Conservation (phyloP, 1,284 basidiomycete species). For the Hemileia vastatrix region DNA sequence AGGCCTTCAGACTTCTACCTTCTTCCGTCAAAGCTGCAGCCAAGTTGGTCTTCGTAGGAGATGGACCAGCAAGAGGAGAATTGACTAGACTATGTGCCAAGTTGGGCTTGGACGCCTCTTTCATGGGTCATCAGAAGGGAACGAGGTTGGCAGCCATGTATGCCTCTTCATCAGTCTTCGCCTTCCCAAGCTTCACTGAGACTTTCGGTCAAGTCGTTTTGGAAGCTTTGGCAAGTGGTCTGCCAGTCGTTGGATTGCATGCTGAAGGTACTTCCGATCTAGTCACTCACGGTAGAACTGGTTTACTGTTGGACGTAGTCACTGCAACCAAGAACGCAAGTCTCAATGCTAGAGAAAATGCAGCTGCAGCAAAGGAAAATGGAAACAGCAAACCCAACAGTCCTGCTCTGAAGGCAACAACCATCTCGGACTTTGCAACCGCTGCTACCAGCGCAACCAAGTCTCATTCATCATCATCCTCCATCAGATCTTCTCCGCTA, state of each 20-base stretch:
- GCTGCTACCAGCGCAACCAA: too few relatives aligned
- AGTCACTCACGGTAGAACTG: conserved; percentile 49
- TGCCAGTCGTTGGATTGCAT: conserved; percentile 53
- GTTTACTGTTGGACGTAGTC: conserved; percentile 39
- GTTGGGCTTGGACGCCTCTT: conserved; percentile 48
- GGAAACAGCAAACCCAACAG: too few relatives aligned
- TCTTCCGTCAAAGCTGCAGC: conserved; percentile 37
- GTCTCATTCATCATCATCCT: too few relatives aligned
- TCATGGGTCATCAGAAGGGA: conserved; percentile 51
- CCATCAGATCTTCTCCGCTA: too few relatives aligned
- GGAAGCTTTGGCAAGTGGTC: conserved; percentile 52
- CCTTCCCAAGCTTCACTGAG: conserved; percentile 52
- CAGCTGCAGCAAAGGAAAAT: too few relatives aligned
- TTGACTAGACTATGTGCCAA: conserved; percentile 48
- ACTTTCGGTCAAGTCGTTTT: conserved; percentile 54
- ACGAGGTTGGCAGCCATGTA: conserved; percentile 48
- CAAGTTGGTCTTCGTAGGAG: conserved; percentile 53
- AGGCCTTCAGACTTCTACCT: conserved; percentile 47
- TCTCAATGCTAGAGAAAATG: too few relatives aligned
- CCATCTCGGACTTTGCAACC: too few relatives aligned
- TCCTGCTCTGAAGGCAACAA: too few relatives aligned
- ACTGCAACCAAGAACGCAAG: too few relatives aligned
- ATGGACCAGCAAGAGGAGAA: conserved; percentile 51
- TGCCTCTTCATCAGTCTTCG: conserved; percentile 53
- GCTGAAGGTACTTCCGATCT: conserved; percentile 54